phyloP scores from a whole-genome alignment of 2,329 filamentous ascomycete genomes.

The Biscogniauxia marginata region DNA sequence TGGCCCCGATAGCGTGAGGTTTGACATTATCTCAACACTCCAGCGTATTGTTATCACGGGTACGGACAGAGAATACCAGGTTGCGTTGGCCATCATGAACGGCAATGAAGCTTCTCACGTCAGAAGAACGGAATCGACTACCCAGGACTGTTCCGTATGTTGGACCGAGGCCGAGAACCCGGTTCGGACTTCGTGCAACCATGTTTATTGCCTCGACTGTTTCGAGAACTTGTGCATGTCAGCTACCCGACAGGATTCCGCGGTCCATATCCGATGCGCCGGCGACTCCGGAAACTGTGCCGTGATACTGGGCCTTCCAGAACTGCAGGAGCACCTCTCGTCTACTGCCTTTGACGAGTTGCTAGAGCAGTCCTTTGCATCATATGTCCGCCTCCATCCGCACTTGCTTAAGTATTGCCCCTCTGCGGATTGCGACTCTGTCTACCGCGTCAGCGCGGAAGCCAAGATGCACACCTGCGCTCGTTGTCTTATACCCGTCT shows the following conservation, averaged over 20 bases:
- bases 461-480: conserved; percentile 33
- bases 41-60: conserved; percentile 35
- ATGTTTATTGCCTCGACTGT: conserved; percentile 43
- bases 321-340: conserved; percentile 32
- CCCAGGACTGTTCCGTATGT: conserved; percentile 35
- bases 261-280: conserved; percentile 25
- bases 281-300: conserved; percentile 27
- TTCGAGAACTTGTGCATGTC: conserved; percentile 35
- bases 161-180: conserved; percentile 37
- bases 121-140: neutral
- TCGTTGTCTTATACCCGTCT: conserved; percentile 35
- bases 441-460: conserved; percentile 36
- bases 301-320: conserved; percentile 22
- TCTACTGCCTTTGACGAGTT: conserved; percentile 36
- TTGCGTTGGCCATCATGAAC: conserved; percentile 15
- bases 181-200: conserved; percentile 36
- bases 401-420: conserved; percentile 39
- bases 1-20: conserved; percentile 26
- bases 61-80: conserved; percentile 18
- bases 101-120: neutral
- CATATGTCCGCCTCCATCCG: conserved; percentile 34
- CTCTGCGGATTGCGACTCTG: conserved; percentile 41
- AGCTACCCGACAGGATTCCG: conserved; percentile 10
- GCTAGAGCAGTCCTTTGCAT: conserved; percentile 36
- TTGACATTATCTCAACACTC: conserved; percentile 34